Evolutionary conservation across 352 stramenopile species (phyloP).

Genomic region (Globisporangium cystogenes): DNA sequence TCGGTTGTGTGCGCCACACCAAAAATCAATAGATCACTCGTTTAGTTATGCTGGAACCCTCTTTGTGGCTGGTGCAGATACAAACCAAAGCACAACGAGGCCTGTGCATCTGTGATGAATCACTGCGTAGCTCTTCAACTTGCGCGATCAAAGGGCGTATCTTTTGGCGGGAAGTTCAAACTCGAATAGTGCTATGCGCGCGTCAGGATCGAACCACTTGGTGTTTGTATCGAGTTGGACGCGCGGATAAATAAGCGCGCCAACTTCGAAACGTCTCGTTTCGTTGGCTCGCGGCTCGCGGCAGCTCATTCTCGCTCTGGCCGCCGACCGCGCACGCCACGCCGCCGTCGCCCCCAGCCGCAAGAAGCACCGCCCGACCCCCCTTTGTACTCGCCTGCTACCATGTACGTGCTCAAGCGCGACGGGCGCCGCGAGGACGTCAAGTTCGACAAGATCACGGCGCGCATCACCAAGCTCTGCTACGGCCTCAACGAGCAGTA

Average conservation of each 20-base stretch:
- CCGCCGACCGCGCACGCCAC: not conserved
- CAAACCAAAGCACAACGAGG: too few relatives aligned
- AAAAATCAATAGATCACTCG: not conserved
- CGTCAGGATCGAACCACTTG: not conserved
- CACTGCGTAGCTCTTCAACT: not conserved
- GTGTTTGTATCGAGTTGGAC: not conserved
- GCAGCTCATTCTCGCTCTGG: not conserved
- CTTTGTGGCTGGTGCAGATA: not conserved
- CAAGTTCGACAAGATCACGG: slow-evolving; percentile 98
- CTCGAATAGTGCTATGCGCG: not conserved
- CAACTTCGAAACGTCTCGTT: not conserved
- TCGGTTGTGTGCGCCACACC: not conserved
- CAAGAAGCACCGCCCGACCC: not conserved
- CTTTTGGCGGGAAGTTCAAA: slow-evolving; percentile 1
- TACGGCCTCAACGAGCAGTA: slow-evolving; percentile 97
- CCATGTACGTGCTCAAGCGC: slow-evolving; percentile 96
- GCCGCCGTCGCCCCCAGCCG: not conserved
- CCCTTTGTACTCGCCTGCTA: not conserved
- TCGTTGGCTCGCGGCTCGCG: not conserved
- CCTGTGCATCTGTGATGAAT: not conserved
- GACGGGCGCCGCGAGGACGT: slow-evolving; percentile 91
- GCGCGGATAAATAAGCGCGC: not conserved
- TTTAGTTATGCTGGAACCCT: not conserved
- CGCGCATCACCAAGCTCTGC: slow-evolving; percentile 97
- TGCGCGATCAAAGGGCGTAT: not conserved